Conservation (phyloP, 805 yeast species). For the Vanderwaltozyma verrucispora region DNA sequence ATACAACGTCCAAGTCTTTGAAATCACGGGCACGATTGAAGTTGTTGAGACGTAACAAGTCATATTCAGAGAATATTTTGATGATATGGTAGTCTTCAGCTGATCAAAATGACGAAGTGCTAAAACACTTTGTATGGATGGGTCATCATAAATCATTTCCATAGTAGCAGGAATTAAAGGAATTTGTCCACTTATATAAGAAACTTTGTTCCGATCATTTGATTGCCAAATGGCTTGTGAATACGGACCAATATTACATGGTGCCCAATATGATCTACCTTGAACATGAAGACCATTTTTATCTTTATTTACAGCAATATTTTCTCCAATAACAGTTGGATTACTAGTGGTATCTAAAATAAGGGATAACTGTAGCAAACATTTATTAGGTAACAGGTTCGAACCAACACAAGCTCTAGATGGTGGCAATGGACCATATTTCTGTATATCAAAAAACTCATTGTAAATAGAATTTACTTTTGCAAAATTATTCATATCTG, state of each 20-base stretch:
- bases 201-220: constrained; percentile 39
- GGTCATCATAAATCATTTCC: constrained; percentile 33
- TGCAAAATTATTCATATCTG: constrained; percentile 55
- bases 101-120: constrained; percentile 67
- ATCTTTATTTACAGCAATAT: constrained; percentile 7
- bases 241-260: constrained; percentile 95
- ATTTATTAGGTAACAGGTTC: constrained; percentile 25
- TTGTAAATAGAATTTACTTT: constrained; percentile 53
- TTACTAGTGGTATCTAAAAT: constrained; percentile 27
- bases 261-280: constrained; percentile 96
- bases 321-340: not conserved
- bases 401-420: constrained; percentile 80
- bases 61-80: constrained; percentile 35
- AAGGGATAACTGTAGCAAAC: constrained; percentile 46
- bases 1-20: constrained; percentile 39
- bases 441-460: constrained; percentile 34
- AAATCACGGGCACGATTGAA: constrained; percentile 24
- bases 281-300: constrained; percentile 81
- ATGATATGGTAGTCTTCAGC: constrained; percentile 46
- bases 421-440: constrained; percentile 59
- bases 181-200: constrained; percentile 80
- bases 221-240: constrained; percentile 60
- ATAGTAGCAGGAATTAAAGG: constrained; percentile 69
- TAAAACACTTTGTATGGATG: constrained; percentile 34
- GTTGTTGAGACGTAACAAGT: constrained; percentile 45